Evolutionary conservation across 2,329 filamentous ascomycete genomes (phyloP), one percentile per base, ranked within the genome.

Genomic region (Simplicillium sp.): DNA sequence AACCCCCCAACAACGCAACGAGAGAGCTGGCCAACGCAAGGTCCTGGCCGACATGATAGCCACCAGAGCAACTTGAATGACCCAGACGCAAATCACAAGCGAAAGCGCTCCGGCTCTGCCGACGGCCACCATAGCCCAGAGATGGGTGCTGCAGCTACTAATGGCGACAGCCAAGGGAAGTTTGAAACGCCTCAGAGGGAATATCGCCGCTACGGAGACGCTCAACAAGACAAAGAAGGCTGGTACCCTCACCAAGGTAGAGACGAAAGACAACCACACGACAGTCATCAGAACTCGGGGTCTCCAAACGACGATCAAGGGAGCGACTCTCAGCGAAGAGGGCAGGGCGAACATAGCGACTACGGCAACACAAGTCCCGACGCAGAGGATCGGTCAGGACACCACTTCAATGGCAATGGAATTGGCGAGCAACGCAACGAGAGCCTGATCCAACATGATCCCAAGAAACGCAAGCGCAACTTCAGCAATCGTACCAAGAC

Each of bases 401-500:
- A 55, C 58, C n/a, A 58, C 57, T 13, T 50, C 65, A 36, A 69
- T 42, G 49, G 59, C 43, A 44, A 59, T 54, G 46, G 64, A 13
- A 77, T 71, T 49, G 66, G 68, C 3, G 67, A 73, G 34, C 66
- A 70, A 45, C 62, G 68, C 45, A 65, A 68, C 42, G 70, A 72
- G 37, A 62, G 64, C 1, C 52, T 69, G 25, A 60, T 77, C 29
- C 74, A 78, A 52, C 72, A 73, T 5, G 77, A 82, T 49, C 68
- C 74, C 4, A 84, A 84, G 60, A 84, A 83, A 59, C 66, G 82
- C 37, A 86, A 86, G 61, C 73, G 82, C 32, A 86, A 87, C 55
- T 97, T 96, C 55, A 94, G 87, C 65, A 95, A 96, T 61, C 77
- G 90, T 44, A 96, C 90, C 15, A 97, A 97, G 66, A 96, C 89